Conservation (phyloP, 805 yeast species). For the Starmera pachycereana region DNA sequence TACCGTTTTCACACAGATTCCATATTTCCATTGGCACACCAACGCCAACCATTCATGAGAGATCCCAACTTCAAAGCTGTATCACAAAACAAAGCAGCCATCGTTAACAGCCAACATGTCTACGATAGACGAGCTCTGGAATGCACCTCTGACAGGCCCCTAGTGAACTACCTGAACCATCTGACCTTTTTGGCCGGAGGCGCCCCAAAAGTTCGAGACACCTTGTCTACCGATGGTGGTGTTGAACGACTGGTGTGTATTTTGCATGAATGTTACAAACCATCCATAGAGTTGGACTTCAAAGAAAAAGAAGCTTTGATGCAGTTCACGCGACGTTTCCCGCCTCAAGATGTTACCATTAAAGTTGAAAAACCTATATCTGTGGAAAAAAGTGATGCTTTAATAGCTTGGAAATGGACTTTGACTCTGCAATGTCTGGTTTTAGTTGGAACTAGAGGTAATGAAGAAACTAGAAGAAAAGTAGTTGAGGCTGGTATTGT, state of each 20-base stretch:
- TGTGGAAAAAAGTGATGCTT: slow-evolving; percentile 28
- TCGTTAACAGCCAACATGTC: slow-evolving; percentile 76
- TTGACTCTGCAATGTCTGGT: slow-evolving; percentile 88
- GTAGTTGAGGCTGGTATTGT: slow-evolving; percentile 88
- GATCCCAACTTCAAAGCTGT: slow-evolving; percentile 80
- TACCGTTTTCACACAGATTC: too few species aligned
- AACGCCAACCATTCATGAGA: slow-evolving; percentile 43
- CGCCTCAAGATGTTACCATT: not conserved
- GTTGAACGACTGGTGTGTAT: slow-evolving; percentile 80
- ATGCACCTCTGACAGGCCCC: slow-evolving; percentile 79
- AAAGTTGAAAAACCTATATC: slow-evolving; percentile 16
- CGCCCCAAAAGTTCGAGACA: slow-evolving; percentile 83
- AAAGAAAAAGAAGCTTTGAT: too few species aligned
- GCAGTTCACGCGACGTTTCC: not conserved
- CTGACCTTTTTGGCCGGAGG: slow-evolving; percentile 80
- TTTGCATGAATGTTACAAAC: slow-evolving; percentile 56
- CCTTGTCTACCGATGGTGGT: slow-evolving; percentile 85
- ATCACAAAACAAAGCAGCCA: slow-evolving; percentile 80
- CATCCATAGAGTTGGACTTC: slow-evolving; percentile 3
- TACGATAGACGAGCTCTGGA: slow-evolving; percentile 92
- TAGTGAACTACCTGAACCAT: slow-evolving; percentile 86
- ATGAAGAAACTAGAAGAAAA: slow-evolving; percentile 73
- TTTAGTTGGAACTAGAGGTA: slow-evolving; percentile 85
- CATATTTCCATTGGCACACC: too few species aligned
- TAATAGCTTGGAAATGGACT: slow-evolving; percentile 97